phyloP scores from a whole-genome alignment of 2,329 filamentous ascomycete genomes.

The Claviceps arundinis region DNA sequence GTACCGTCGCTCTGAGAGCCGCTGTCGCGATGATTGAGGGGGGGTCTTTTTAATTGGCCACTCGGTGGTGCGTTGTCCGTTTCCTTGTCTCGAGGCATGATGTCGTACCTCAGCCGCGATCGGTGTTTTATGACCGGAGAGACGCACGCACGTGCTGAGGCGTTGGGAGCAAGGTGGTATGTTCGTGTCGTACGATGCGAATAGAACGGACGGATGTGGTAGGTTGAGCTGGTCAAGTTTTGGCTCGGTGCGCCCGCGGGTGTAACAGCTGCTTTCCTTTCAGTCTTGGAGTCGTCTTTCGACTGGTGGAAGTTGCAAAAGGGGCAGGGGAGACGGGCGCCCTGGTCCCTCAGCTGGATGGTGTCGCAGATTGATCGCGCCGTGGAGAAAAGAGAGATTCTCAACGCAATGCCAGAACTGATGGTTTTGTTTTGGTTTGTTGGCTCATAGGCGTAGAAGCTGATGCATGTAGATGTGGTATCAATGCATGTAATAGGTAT shows the following conservation, averaged over 20 bases:
- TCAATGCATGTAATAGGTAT: not conserved
- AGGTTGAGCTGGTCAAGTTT: not conserved
- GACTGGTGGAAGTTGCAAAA: not conserved
- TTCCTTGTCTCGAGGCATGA: constrained; percentile 33
- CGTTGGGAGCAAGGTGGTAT: not conserved
- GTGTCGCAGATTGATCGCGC: not conserved
- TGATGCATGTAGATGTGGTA: not conserved
- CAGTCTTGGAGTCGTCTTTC: not conserved
- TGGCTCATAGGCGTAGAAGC: not conserved
- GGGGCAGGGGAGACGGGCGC: not conserved
- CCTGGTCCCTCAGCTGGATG: not conserved
- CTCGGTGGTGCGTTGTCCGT: constrained; percentile 31
- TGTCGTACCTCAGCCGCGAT: constrained; percentile 4
- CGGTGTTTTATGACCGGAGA: not conserved
- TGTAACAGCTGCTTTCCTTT: not conserved
- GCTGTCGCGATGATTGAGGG: constrained; percentile 23
- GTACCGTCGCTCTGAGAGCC: constrained; percentile 20
- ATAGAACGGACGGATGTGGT: not conserved
- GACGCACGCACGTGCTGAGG: not conserved
- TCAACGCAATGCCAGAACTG: not conserved
- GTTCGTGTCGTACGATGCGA: not conserved
- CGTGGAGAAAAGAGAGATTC: no score
- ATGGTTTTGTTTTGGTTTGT: not conserved
- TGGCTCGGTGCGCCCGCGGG: not conserved
- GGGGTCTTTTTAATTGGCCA: constrained; percentile 43